phyloP scores from a whole-genome alignment of 2,329 filamentous ascomycete species.

The Clonostachys sp. region DNA sequence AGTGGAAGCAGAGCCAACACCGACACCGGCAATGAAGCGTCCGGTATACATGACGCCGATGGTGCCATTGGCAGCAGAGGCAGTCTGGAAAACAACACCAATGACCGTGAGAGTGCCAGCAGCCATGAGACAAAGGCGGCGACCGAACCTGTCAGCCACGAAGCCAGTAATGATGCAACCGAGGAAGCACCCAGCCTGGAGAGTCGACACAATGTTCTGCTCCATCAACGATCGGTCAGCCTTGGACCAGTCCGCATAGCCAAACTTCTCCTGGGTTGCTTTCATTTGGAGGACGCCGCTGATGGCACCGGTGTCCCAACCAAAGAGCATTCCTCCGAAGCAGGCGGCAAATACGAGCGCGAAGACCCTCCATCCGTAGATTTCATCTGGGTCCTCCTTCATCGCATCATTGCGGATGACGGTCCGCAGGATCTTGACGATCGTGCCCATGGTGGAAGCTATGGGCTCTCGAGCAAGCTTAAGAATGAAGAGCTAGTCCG shows the following conservation, averaged over 20 bases:
- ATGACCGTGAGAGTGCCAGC: conserved; percentile 52
- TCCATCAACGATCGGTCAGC: conserved; percentile 45
- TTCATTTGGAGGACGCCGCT: conserved; percentile 61
- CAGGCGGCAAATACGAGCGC: conserved; percentile 60
- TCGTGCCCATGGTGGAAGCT: neutral
- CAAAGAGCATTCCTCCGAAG: conserved; percentile 57
- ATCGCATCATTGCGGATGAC: conserved; percentile 69
- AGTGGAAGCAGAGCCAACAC: conserved; percentile 44
- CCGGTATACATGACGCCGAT: conserved; percentile 63
- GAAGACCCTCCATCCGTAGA: conserved; percentile 68
- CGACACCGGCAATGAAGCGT: conserved; percentile 46
- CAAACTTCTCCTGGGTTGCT: conserved; percentile 43
- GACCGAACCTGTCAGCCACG: conserved; percentile 50
- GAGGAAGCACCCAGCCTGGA: conserved; percentile 65
- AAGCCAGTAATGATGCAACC: conserved; percentile 54
- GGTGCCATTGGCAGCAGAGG: conserved; percentile 46
- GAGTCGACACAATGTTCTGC: conserved; percentile 65
- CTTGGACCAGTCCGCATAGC: conserved; percentile 18
- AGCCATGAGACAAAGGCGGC: conserved; percentile 48
- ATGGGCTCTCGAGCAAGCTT: too few species aligned
- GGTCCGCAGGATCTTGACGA: conserved; percentile 38
- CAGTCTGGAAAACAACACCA: conserved; percentile 61
- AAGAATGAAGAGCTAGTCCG: too few species aligned
- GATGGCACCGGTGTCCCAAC: conserved; percentile 58
- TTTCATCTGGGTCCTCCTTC: conserved; percentile 60